These are phyloP conservation scores for Trypanosoma melophagium DNA, from an alignment of 208 protist species.

Conservation along the genomic window DNA sequence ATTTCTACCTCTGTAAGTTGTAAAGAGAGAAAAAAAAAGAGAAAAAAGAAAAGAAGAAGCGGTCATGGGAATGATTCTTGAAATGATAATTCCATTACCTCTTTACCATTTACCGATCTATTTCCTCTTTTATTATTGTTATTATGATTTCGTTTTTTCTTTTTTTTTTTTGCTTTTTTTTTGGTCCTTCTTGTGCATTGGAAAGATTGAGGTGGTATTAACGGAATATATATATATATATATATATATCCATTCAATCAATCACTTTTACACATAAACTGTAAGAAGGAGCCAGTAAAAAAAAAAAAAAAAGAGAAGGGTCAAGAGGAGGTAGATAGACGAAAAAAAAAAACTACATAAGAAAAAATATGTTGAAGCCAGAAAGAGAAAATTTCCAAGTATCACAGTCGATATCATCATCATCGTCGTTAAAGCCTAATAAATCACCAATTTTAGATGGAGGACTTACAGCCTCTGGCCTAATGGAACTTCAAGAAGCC, in stretches of 20 bases:
- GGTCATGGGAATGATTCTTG: not conserved
- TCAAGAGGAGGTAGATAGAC: too few species aligned
- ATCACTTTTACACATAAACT: not conserved
- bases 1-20: too few species aligned
- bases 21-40: too few species aligned
- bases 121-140: not conserved
- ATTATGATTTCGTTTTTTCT: not conserved
- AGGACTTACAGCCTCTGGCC: conserved; percentile 2
- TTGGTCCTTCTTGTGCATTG: not conserved
- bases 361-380: not conserved
- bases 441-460: not conserved
- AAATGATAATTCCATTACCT: too few species aligned
- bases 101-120: not conserved
- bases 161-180: not conserved
- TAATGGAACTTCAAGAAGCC: conserved; percentile 23
- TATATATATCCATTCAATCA: conserved; percentile 1
- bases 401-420: not conserved
- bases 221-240: conserved; percentile 3
- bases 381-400: not conserved
- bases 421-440: not conserved
- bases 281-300: too few species aligned
- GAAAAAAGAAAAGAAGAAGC: too few species aligned
- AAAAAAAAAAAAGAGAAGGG: too few species aligned
- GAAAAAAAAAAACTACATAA: too few species aligned
- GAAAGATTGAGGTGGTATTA: too few species aligned